A percentile compares a stretch with the other conserved stretches of the same genome.
phyloP scores from a whole-genome alignment of 768 basidiomycete species.

The Trametopsis cervina region DNA sequence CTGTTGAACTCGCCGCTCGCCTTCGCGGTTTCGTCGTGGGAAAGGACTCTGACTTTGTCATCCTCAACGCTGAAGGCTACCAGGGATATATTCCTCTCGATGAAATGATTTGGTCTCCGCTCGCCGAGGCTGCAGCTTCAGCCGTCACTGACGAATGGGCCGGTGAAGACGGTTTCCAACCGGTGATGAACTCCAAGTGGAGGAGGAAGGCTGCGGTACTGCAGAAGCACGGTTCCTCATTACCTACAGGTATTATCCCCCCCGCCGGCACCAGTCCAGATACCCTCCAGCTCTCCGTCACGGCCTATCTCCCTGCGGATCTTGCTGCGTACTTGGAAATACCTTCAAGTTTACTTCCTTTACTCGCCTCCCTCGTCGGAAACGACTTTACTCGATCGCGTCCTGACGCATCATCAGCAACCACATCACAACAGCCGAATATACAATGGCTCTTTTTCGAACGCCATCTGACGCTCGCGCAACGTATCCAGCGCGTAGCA shows the following conservation, averaged over 20 bases:
- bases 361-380: constrained; percentile 72
- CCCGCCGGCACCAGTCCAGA: constrained; percentile 24
- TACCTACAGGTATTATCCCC: constrained; percentile 39
- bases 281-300: constrained; percentile 35
- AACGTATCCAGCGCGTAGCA: constrained; percentile 65
- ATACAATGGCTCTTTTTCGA: constrained; percentile 66
- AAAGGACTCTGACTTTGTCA: constrained; percentile 77
- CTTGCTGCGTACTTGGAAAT: constrained; percentile 63
- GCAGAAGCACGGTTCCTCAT: constrained; percentile 5
- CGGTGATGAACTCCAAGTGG: constrained; percentile 45
- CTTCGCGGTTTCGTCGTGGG: constrained; percentile 70
- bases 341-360: constrained; percentile 64
- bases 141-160: constrained; percentile 22
- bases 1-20: constrained; percentile 76
- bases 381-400: constrained; percentile 63
- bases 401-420: constrained; percentile 18
- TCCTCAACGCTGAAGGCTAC: constrained; percentile 72
- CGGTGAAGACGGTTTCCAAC: constrained; percentile 51
- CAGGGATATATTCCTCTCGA: constrained; percentile 71
- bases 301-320: constrained; percentile 51
- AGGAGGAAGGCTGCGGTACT: constrained; percentile 32
- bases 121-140: constrained; percentile 20
- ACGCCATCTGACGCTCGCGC: constrained; percentile 42
- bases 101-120: constrained; percentile 60
- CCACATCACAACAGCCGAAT: constrained; percentile 38